Percentiles rank a stretch among this genome's conserved stretches.
Evolutionary conservation across 305 asterid genomes (phyloP).

Genomic region (Ajuga reptans): DNA sequence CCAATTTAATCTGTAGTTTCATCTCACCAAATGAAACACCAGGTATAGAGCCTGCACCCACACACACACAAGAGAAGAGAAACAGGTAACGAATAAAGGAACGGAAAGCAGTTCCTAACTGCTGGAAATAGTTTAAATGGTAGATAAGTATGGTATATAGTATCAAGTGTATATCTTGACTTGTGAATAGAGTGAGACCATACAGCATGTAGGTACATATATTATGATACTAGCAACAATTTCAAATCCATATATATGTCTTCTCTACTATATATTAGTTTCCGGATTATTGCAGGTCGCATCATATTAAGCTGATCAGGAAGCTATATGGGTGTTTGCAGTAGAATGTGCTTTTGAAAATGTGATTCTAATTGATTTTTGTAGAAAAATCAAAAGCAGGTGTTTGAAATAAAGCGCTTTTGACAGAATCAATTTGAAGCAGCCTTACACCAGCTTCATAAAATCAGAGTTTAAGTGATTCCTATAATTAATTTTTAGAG

Average conservation of each 20-base stretch:
- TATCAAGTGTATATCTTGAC: background rate
- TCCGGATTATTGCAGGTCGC: background rate
- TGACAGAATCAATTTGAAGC: too few species aligned
- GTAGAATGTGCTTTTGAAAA: too few species aligned
- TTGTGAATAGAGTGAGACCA: background rate
- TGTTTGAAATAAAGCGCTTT: too few species aligned
- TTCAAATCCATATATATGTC: background rate
- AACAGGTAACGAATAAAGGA: background rate
- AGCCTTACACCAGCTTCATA: too few species aligned
- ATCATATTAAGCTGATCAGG: background rate
- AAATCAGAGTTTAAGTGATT: too few species aligned
- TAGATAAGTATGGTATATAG: background rate
- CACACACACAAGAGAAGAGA: background rate
- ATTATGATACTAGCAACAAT: background rate
- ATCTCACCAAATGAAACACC: conserved; percentile 85
- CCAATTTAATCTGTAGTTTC: conserved; percentile 88
- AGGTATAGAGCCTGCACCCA: conserved; percentile 62
- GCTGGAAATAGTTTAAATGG: background rate
- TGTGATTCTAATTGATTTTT: too few species aligned
- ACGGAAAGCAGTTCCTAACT: background rate
- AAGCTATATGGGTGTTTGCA: background rate
- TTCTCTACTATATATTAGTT: background rate
- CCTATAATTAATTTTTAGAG: too few species aligned
- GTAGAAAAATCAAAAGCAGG: too few species aligned
- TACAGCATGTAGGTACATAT: background rate